A percentile compares a stretch with the other conserved stretches of the same genome.
phyloP scores from a whole-genome alignment of 108 stramenopile genomes.

The Conticribra weissflogii region DNA sequence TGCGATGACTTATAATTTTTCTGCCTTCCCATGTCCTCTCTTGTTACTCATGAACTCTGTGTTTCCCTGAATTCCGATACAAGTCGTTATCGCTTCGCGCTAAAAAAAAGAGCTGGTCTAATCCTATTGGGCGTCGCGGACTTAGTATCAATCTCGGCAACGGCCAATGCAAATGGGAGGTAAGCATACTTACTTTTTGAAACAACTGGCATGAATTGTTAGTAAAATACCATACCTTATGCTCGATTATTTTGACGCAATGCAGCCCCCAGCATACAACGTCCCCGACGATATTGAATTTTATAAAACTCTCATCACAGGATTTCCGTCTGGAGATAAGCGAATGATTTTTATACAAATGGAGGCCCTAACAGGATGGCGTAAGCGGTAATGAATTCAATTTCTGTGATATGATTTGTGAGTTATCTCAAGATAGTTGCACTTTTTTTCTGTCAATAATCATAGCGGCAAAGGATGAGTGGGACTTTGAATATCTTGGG shows the following conservation, averaged over 20 bases:
- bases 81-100: background rate
- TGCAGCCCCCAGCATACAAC: constrained; percentile 21
- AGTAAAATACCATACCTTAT: background rate
- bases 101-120: background rate
- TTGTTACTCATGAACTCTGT: no score
- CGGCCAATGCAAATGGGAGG: constrained; percentile 37
- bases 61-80: no score
- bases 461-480: constrained; percentile 36
- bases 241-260: background rate
- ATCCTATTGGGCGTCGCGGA: background rate
- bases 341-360: constrained; percentile 50
- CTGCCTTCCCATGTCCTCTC: background rate
- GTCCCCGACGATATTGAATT: constrained; percentile 36
- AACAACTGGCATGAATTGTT: background rate
- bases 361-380: constrained; percentile 54
- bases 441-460: background rate
- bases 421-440: background rate
- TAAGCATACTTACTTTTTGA: background rate
- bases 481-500: constrained; percentile 41
- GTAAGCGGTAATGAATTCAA: constrained; percentile 1
- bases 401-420: background rate
- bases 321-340: constrained; percentile 51
- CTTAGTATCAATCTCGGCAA: constrained; percentile 29
- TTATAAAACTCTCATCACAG: constrained; percentile 48
- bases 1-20: background rate